These are phyloP conservation scores for Salix viminalis DNA, from an alignment of 345 rosid genomes.

Conservation along the genomic window DNA sequence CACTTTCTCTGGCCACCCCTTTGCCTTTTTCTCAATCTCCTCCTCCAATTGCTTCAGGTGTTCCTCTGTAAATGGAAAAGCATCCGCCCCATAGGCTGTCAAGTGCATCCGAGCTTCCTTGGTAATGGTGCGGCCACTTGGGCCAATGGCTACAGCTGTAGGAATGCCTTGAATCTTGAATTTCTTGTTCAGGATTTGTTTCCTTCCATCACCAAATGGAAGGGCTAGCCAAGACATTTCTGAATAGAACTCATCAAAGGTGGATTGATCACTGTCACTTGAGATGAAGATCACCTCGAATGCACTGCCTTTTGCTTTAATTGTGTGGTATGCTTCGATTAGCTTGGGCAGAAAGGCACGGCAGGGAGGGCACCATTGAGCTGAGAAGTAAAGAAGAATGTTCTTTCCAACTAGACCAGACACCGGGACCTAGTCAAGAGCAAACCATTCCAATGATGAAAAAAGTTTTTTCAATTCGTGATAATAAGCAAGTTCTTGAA, in stretches of 20 bases:
- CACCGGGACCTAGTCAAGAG: constrained; percentile 39
- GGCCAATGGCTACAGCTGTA: constrained; percentile 45
- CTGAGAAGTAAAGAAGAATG: constrained; percentile 68
- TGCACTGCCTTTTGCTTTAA: constrained; percentile 43
- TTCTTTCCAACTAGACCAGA: constrained; percentile 59
- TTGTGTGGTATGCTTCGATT: constrained; percentile 49
- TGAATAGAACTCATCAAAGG: constrained; percentile 48
- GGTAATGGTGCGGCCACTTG: constrained; percentile 45
- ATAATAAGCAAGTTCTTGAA: no score
- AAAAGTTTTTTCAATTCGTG: no score
- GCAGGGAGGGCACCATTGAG: constrained; percentile 64
- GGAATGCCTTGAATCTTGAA: constrained; percentile 61
- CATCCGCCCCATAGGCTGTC: constrained; percentile 42
- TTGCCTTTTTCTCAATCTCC: not conserved
- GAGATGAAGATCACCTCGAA: constrained; percentile 59
- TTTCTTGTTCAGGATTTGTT: constrained; percentile 30
- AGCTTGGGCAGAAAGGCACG: constrained; percentile 60
- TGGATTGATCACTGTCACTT: constrained; percentile 48
- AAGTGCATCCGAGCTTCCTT: constrained; percentile 44
- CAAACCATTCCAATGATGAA: not conserved
- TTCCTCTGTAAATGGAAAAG: constrained; percentile 65
- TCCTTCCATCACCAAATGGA: constrained; percentile 62
- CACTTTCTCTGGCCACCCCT: constrained; percentile 17
- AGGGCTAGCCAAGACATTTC: constrained; percentile 73
- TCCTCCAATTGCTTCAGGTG: constrained; percentile 44